Base-by-base conservation (phyloP, 768 basidiomycete genomes). In the Termitomyces sp. region DNA sequence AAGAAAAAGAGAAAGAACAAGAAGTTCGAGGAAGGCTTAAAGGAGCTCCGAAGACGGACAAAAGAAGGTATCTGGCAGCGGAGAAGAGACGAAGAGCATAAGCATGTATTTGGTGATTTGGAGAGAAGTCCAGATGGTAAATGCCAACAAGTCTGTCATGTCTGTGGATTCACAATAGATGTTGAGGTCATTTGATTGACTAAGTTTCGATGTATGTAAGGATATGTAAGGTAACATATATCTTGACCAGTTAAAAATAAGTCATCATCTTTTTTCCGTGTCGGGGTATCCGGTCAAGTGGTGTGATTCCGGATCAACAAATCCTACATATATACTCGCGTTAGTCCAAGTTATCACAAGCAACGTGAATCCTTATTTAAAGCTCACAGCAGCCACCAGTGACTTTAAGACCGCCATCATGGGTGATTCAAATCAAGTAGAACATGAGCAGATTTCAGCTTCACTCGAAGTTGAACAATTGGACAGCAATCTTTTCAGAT, bases 11-110 rank as follows among this genome's bases (percentile, higher is more conserved):
- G 62, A 58, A 68, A 66, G 78, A 91, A 91, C 65, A 93, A 87
- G 70, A 98, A 99, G 69, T 98, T 98, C 64, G 95, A 97, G 68
- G 86, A 95, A 65, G 85, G 92, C 45, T 73, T 99, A 58, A 83
- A 77, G 67, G 94, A 98, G 58, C 62, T 66, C 8, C 60, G 65
- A 24, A 61, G 58, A 55, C 62, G 61, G 15, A 65, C 64, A 30
- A 65, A 65, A 47, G 64, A 91, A 48, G 49, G 50, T 20, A 48
- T 65, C 16, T 65, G 64, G 64, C 62, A 65, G 45, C 53, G 58
- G 34, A 58, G 64, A 54, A 60, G 41, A 48, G 64, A 65, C 45
- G 64, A 65, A 49, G 64, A 94, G 71, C 97, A 99, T 72, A 84
- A 81, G 54, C 97, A 99, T 71, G 80, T 81, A 16, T 98, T 92